Base-by-base conservation (phyloP, 2,329 filamentous ascomycete species). In the Ceratocystis harringtonii region DNA sequence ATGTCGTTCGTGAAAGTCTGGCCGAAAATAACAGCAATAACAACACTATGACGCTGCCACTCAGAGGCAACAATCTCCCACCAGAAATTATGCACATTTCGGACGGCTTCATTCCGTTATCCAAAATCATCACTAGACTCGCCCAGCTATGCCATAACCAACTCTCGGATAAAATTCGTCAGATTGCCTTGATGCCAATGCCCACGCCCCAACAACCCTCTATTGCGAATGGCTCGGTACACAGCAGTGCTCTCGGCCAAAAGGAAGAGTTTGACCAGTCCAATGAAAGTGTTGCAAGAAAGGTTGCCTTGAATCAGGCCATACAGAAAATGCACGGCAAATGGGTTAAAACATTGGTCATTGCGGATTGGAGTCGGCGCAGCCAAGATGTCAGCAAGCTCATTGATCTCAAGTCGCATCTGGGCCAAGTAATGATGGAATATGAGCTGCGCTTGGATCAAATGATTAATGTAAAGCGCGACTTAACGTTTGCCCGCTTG, bases 341-440 rank as follows among this genome's bases (percentile, higher is more conserved):
- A 76, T 97, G 95, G 79, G 90, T 95, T 73, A 97, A 99, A 76
- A 83, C 92, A 6, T 80, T 96, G 22, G 90, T 99, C 25, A 86
- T 99, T 60, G 85, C 88, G 1, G 88, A 94, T 75, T 99, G 94
- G 94, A 89, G 88, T 72, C 83, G 88, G 71, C 87, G 89, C 73
- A 85, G 87, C 43, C 81, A 84, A 48, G 84, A 88, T 70, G 89
- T 97, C 70, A 88, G 87, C 76, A 90, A 88, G 74, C 80, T 97
- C 68, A 95, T 97, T 69, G 92, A 97, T 72, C 77, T 99, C 69
- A 89, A 88, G 72, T 80, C 81, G 30, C 90, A 92, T 78, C 79
- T 95, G 68, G 81, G 85, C 66, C 76, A 78, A 66, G 81, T 88
- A 70, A 80, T 85, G 68, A 75, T 79, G 60, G 76, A 81, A 50